Conservation (phyloP, 257 asterid species). For the Ilex aquifolium region DNA sequence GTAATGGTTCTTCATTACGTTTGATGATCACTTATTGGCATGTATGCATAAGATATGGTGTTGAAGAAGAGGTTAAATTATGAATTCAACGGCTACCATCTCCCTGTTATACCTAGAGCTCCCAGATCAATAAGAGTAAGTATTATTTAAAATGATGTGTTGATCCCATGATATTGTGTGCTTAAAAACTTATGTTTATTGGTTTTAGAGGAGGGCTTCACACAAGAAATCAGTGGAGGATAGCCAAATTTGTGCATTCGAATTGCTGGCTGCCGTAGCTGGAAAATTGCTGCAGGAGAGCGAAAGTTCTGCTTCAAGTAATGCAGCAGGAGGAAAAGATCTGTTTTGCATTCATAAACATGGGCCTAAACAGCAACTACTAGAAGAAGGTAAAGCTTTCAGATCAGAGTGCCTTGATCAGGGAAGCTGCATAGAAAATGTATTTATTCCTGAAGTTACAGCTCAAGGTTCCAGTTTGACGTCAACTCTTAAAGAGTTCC, state of each 20-base stretch:
- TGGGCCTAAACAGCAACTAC: slow-evolving; percentile 26
- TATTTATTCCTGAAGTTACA: slow-evolving; percentile 37
- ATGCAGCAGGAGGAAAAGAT: slow-evolving; percentile 44
- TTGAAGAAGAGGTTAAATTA: slow-evolving; percentile 45
- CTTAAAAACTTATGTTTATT: not conserved
- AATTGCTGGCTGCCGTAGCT: slow-evolving; percentile 93
- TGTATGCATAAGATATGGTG: slow-evolving; percentile 56
- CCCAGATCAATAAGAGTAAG: slow-evolving; percentile 76
- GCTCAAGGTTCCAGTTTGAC: slow-evolving; percentile 32
- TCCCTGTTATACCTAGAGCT: slow-evolving; percentile 59
- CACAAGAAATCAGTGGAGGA: slow-evolving; percentile 40
- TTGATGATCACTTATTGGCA: slow-evolving; percentile 24
- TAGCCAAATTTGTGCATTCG: slow-evolving; percentile 72
- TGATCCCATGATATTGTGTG: not conserved
- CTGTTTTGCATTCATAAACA: slow-evolving; percentile 17
- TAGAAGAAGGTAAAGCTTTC: slow-evolving; percentile 34
- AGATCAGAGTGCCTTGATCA: slow-evolving; percentile 59
- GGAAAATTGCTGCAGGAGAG: slow-evolving; percentile 81
- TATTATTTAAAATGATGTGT: not conserved
- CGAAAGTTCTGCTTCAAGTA: slow-evolving; percentile 81
- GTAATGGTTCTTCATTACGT: not conserved
- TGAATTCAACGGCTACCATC: slow-evolving; percentile 36
- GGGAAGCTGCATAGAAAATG: slow-evolving; percentile 80
- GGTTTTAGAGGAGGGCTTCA: slow-evolving; percentile 51
- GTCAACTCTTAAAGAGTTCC: slow-evolving; percentile 25